A percentile compares a stretch with the other conserved stretches of the same genome.
These are phyloP conservation scores for Zymoseptoria passerinii DNA, from an alignment of 2,329 filamentous ascomycete genomes.

Conservation along the genomic window DNA sequence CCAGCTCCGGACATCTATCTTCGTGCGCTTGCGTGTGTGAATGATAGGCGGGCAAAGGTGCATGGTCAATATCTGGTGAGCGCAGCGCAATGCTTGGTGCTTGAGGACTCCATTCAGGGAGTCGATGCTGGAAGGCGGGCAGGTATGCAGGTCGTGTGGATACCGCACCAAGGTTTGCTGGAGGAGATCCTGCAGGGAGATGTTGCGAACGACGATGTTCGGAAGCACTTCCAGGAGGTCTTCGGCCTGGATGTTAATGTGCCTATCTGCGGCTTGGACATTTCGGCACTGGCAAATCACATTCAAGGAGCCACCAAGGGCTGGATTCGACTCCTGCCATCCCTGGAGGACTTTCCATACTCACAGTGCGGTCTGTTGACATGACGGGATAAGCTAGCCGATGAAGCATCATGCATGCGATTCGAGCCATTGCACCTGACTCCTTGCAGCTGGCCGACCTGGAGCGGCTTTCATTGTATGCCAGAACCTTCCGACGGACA, in stretches of 20 bases:
- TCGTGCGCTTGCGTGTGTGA: slow-evolving; percentile 72
- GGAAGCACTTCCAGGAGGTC: slow-evolving; percentile 56
- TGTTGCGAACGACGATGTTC: slow-evolving; percentile 56
- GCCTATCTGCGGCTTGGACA: slow-evolving; percentile 18
- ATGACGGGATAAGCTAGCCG: neutral
- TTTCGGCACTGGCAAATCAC: slow-evolving; percentile 28
- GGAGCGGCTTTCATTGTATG: neutral
- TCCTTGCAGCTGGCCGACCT: neutral
- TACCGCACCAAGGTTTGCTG: slow-evolving; percentile 68
- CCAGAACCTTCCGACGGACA: neutral
- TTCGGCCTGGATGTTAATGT: slow-evolving; percentile 61
- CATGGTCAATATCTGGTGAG: slow-evolving; percentile 52
- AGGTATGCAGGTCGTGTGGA: slow-evolving; percentile 88
- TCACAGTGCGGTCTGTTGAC: neutral
- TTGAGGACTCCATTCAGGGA: slow-evolving; percentile 85
- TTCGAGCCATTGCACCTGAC: neutral
- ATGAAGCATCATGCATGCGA: neutral
- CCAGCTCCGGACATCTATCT: slow-evolving; percentile 87
- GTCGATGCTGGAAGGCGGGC: slow-evolving; percentile 82
- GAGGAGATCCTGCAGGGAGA: slow-evolving; percentile 40
- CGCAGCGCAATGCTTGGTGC: slow-evolving; percentile 83
- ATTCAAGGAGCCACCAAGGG: slow-evolving; percentile 20
- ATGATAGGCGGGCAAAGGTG: slow-evolving; percentile 38
- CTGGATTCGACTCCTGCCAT: slow-evolving; percentile 35
- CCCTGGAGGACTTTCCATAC: slow-evolving; percentile 49